Conservation (phyloP, 2,329 filamentous ascomycete species). For the Arachnopeziza araneosa region DNA sequence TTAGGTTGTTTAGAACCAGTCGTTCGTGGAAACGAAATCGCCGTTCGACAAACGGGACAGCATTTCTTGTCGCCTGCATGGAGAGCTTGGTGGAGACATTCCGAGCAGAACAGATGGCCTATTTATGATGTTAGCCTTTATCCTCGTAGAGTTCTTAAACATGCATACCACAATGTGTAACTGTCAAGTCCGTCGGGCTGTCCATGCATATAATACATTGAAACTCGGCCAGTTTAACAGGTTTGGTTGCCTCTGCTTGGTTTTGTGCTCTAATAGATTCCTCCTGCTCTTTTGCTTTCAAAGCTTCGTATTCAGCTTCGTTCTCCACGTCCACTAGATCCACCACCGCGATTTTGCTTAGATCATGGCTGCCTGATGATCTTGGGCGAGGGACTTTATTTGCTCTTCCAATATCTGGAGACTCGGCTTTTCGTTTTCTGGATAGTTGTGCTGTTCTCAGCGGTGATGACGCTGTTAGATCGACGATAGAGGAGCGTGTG, state of each 20-base stretch:
- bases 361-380: neutral
- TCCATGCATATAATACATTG: slow-evolving; percentile 68
- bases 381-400: slow-evolving; percentile 1
- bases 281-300: slow-evolving; percentile 22
- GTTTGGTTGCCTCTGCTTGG: slow-evolving; percentile 42
- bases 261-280: slow-evolving; percentile 33
- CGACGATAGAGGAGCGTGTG: slow-evolving; percentile 19
- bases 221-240: slow-evolving; percentile 47
- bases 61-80: slow-evolving; percentile 51
- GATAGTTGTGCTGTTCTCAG: slow-evolving; percentile 8
- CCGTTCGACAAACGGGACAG: slow-evolving; percentile 59
- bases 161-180: slow-evolving; percentile 60
- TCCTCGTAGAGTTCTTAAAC: neutral
- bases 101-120: slow-evolving; percentile 62
- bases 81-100: slow-evolving; percentile 56
- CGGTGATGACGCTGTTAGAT: slow-evolving; percentile 24
- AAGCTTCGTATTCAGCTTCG: slow-evolving; percentile 23
- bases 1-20: slow-evolving; percentile 31
- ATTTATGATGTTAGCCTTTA: slow-evolving; percentile 12
- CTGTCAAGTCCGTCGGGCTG: slow-evolving; percentile 49
- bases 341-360: slow-evolving; percentile 19
- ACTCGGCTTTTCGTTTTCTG: slow-evolving; percentile 23
- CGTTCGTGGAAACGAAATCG: slow-evolving; percentile 43
- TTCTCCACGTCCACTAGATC: slow-evolving; percentile 27
- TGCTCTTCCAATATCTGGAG: slow-evolving; percentile 7